Percentiles rank a stretch among this genome's conserved stretches.
Conservation (phyloP, 1,284 basidiomycete species). For the Boletellus dicymbophilus region DNA sequence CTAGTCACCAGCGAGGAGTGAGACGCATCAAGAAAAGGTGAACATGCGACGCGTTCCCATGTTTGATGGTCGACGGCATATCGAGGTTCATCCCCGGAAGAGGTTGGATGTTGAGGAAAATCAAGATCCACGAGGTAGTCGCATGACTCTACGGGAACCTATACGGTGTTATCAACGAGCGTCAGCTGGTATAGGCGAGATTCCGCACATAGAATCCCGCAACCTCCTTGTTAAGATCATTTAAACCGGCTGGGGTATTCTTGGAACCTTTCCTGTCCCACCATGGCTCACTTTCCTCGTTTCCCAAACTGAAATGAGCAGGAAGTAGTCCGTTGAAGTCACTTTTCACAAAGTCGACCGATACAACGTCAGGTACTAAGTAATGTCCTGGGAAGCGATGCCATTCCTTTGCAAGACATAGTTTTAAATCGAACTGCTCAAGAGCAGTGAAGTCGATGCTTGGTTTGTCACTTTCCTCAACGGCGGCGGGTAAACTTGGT, state of each 20-base stretch:
- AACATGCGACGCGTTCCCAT: slow-evolving; percentile 81
- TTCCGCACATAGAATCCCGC: slow-evolving; percentile 76
- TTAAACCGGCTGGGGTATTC: slow-evolving; percentile 67
- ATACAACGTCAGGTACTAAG: slow-evolving; percentile 82
- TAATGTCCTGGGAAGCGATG: slow-evolving; percentile 92
- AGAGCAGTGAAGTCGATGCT: slow-evolving; percentile 74
- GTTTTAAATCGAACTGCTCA: slow-evolving; percentile 68
- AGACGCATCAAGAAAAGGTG: slow-evolving; percentile 80
- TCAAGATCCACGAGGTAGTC: slow-evolving; percentile 89
- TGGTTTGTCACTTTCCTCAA: slow-evolving; percentile 51
- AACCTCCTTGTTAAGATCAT: slow-evolving; percentile 88
- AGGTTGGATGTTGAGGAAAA: slow-evolving; percentile 65
- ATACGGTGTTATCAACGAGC: slow-evolving; percentile 8
- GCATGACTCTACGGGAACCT: slow-evolving; percentile 77
- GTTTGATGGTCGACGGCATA: slow-evolving; percentile 60
- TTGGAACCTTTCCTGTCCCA: slow-evolving; percentile 74
- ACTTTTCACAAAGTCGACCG: slow-evolving; percentile 87
- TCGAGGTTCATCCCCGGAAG: slow-evolving; percentile 72
- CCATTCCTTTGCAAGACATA: slow-evolving; percentile 97
- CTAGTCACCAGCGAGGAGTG: slow-evolving; percentile 73
- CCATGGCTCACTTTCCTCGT: slow-evolving; percentile 38
- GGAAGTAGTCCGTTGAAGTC: slow-evolving; percentile 92
- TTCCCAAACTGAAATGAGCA: slow-evolving; percentile 61
- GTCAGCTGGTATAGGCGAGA: slow-evolving; percentile 1
- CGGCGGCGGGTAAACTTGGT: slow-evolving; percentile 43